Evolutionary conservation across 2,329 filamentous ascomycete species (phyloP).

Genomic region (Exophiala sideris): DNA sequence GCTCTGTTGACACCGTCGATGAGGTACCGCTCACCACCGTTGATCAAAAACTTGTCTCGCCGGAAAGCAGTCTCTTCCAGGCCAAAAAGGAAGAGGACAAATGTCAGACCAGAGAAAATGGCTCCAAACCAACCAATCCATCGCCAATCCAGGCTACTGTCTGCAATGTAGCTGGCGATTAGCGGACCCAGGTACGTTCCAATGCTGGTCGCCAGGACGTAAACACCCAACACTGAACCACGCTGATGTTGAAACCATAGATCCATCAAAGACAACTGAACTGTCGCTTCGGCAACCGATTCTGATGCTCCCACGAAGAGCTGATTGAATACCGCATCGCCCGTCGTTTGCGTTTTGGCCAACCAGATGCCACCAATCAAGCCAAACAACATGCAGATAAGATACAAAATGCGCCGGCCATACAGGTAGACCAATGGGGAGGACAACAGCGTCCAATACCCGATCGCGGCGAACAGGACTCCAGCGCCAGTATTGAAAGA

Average conservation of each 20-base stretch:
- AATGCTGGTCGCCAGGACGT: conserved; percentile 54
- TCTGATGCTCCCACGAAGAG: conserved; percentile 58
- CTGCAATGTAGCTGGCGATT: conserved; percentile 51
- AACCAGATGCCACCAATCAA: conserved; percentile 55
- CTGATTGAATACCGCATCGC: conserved; percentile 54
- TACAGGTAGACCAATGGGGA: conserved; percentile 55
- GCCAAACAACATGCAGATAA: conserved; percentile 50
- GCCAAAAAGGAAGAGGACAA: conserved; percentile 51
- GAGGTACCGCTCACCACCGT: conserved; percentile 19
- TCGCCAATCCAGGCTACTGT: conserved; percentile 49
- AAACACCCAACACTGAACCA: conserved; percentile 53
- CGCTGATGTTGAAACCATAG: conserved; percentile 58
- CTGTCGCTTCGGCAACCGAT: conserved; percentile 55
- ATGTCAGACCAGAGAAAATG: conserved; percentile 48
- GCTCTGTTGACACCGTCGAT: conserved; percentile 18
- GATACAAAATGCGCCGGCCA: conserved; percentile 53
- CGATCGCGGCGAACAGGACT: conserved; percentile 55
- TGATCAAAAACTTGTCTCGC: conserved; percentile 20
- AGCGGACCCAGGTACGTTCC: conserved; percentile 57
- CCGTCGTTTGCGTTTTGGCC: conserved; percentile 41
- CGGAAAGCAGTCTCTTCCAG: conserved; percentile 49
- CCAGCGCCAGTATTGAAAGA: conserved; percentile 57
- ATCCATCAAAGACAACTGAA: conserved; percentile 56
- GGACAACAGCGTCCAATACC: conserved; percentile 54
- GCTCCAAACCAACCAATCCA: conserved; percentile 54